Conservation (phyloP, 2,329 filamentous ascomycete genomes). For the Juglanconis sp. region DNA sequence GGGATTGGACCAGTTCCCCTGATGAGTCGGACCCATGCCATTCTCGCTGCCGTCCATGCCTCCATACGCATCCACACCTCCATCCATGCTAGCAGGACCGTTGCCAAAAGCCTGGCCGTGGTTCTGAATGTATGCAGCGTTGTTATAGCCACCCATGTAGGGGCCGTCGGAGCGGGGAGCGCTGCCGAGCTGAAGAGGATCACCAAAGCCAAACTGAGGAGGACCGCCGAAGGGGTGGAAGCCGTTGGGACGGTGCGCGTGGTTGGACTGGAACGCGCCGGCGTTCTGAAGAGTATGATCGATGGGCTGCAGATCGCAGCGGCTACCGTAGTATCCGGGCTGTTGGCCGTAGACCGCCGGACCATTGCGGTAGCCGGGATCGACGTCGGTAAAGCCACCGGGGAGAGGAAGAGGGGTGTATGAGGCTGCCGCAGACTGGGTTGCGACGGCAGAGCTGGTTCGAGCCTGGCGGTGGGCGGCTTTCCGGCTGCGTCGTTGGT, state of each 20-base stretch:
- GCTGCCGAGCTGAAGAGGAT: background rate
- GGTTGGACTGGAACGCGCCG: background rate
- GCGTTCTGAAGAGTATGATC: background rate
- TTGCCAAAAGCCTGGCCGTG: background rate
- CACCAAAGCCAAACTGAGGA: background rate
- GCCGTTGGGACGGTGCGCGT: background rate
- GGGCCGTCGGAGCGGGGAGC: background rate
- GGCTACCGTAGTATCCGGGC: background rate
- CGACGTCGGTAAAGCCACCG: background rate
- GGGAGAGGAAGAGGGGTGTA: background rate
- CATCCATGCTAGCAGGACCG: background rate
- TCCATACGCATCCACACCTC: background rate
- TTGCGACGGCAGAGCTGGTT: background rate
- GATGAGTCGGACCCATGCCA: background rate
- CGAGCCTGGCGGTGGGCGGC: background rate
- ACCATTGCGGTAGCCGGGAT: background rate
- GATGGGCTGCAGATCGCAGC: background rate
- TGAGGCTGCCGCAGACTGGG: too few species aligned
- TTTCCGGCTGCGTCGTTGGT: background rate
- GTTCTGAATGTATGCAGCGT: background rate
- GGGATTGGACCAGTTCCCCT: background rate
- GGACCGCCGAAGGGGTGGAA: background rate
- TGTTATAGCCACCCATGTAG: background rate
- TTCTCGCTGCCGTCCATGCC: background rate
- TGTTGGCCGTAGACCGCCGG: background rate